Evolutionary conservation across 2,329 filamentous ascomycete genomes (phyloP), one percentile per base, ranked within the genome.

Genomic region (Verticillium klebahnii): DNA sequence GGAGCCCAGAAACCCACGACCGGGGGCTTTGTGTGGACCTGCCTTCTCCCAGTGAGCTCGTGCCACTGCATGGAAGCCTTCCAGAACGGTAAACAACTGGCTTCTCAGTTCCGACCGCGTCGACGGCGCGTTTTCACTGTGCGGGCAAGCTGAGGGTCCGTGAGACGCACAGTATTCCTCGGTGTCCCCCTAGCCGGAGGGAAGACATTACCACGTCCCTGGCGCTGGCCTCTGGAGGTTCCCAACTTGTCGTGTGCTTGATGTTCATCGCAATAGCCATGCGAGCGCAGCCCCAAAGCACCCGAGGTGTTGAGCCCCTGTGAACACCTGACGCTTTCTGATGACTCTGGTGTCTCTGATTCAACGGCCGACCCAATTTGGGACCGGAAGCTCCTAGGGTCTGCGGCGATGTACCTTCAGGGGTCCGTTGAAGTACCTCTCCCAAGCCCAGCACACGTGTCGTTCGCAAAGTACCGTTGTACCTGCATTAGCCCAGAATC

Each of bases 31-130:
- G 40, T 12, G 40, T 23, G 40, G n/a, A 25, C 9, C 40, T 50
- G n/a, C 6, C 40, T 50, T 12, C 40, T 50, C 19, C 40, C 40
- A 19, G 40, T 50, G 40, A 50, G 40, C 40, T 50, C 40, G 57
- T 58, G 29, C 57, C 57, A 58, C 57, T 45, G 39, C 57, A 58
- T 58, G 57, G 57, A 58, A 58, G 15, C 14, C 39, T 58, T 58
- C 57, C 57, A 58, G 57, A 58, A 58, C 50, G 17, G 32, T n/a
- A 14, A 37, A 9, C 25, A 23, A 7, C 36, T 19, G 12, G 3
- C 36, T 19, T 12, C 57, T 50, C 19, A 7, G n/a, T 9, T 9
- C 40, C 40, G 9, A 19, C n/a, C n/a, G 19, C 17, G 19, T 6
- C 7, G n/a, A 50, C n/a, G n/a, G 40, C 19, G 37, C 37, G 40